Evolutionary conservation across 176 grass and related monocot genomes (phyloP).

Genomic region (Hordeum vulgare): DNA sequence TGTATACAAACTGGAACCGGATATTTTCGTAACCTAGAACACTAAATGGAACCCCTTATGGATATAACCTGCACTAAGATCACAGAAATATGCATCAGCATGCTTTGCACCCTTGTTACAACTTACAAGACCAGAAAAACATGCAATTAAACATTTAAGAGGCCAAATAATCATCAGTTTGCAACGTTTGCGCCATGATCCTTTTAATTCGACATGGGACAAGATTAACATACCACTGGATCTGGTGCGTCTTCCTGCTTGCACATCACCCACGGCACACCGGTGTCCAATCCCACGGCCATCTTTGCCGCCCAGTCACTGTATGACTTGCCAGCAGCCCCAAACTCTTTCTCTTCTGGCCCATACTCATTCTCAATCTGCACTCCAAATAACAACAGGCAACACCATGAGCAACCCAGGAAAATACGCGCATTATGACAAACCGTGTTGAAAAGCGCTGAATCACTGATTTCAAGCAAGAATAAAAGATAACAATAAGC

Average conservation of each 20-base stretch:
- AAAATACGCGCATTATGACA: background rate
- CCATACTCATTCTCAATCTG: conserved; percentile 99
- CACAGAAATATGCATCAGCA: background rate
- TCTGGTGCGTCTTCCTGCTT: conserved; percentile 99
- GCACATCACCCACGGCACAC: conserved; percentile 99
- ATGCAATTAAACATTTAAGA: background rate
- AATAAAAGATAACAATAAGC: background rate
- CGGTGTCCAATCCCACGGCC: conserved; percentile 71
- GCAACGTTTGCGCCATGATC: background rate
- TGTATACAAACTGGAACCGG: background rate
- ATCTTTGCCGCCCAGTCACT: conserved; percentile 94
- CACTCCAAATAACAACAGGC: conserved; percentile 6
- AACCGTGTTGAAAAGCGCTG: background rate
- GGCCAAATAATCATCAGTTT: background rate
- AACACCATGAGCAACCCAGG: background rate
- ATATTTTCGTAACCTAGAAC: background rate
- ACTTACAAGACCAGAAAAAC: background rate
- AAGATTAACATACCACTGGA: conserved; percentile 72
- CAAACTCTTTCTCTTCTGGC: conserved; percentile 77
- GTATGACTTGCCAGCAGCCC: conserved; percentile 72
- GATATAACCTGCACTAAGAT: background rate
- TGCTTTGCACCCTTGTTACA: background rate
- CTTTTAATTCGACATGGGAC: background rate
- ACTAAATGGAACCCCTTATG: background rate
- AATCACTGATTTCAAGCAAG: background rate